These are phyloP conservation scores for Daldinia vernicosa DNA, from an alignment of 495 filamentous ascomycete genomes.

Conservation along the genomic window DNA sequence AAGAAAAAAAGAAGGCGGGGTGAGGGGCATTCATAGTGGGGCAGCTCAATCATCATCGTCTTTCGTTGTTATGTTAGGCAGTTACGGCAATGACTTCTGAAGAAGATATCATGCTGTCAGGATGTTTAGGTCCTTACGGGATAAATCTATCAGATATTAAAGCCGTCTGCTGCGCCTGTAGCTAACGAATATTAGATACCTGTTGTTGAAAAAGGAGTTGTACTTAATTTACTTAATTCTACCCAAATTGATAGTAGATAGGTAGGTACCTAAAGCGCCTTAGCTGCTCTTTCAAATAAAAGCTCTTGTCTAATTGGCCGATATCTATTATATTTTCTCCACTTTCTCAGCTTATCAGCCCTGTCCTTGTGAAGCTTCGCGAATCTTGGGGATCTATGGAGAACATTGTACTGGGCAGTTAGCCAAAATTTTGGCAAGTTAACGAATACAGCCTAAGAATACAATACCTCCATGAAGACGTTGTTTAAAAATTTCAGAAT, in stretches of 20 bases:
- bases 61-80: background rate
- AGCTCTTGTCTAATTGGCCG: slow-evolving; percentile 17
- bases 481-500: background rate
- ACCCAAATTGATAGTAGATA: background rate
- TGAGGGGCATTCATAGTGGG: slow-evolving; percentile 39
- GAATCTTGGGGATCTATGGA: slow-evolving; percentile 45
- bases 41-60: slow-evolving; percentile 15
- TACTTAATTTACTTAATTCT: slow-evolving; percentile 1
- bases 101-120: background rate
- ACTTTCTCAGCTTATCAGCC: slow-evolving; percentile 37
- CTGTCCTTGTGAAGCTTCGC: slow-evolving; percentile 47
- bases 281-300: slow-evolving; percentile 6
- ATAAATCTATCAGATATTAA: background rate
- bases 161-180: background rate
- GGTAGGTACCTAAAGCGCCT: background rate
- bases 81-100: background rate
- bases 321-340: background rate
- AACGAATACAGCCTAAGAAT: background rate
- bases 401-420: slow-evolving; percentile 9
- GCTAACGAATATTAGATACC: background rate
- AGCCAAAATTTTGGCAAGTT: slow-evolving; percentile 18
- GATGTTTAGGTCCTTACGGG: background rate
- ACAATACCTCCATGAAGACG: background rate
- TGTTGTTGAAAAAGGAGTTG: background rate
- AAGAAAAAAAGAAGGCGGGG: slow-evolving; percentile 26